A percentile compares a stretch with the other conserved stretches of the same genome.
phyloP scores from a whole-genome alignment of 2,329 filamentous ascomycete species.

The Ceratocystis variospora region DNA sequence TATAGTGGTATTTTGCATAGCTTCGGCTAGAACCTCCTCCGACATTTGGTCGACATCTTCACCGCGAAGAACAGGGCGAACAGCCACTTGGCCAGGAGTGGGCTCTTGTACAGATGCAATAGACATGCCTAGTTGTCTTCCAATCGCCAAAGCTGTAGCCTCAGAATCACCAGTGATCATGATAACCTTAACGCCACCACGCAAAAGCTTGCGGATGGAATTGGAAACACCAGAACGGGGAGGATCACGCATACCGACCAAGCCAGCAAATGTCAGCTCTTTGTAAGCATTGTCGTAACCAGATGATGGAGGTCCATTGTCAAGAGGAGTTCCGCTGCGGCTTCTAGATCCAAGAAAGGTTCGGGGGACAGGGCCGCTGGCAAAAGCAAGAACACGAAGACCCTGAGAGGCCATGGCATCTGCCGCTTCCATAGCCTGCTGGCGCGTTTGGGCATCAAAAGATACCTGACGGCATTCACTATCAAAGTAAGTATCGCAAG shows the following conservation, averaged over 20 bases:
- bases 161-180: conserved; percentile 99
- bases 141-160: conserved; percentile 86
- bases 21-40: conserved; percentile 66
- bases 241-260: conserved; percentile 96
- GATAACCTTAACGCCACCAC: conserved; percentile 88
- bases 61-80: conserved; percentile 65
- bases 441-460: conserved; percentile 59
- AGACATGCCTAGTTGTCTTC: conserved; percentile 86
- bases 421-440: conserved; percentile 65
- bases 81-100: conserved; percentile 39
- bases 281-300: conserved; percentile 62
- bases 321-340: conserved; percentile 34
- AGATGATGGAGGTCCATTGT: conserved; percentile 29
- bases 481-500: conserved; percentile 83
- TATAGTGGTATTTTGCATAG: conserved; percentile 79
- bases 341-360: conserved; percentile 26
- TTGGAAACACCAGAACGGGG: conserved; percentile 79
- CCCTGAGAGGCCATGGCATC: conserved; percentile 81
- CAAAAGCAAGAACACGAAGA: conserved; percentile 81
- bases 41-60: conserved; percentile 91
- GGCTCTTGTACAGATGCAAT: conserved; percentile 45
- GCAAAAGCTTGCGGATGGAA: conserved; percentile 79
- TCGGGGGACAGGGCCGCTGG: conserved; percentile 57
- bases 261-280: conserved; percentile 73
- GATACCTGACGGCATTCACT: conserved; percentile 75